Conservation (phyloP, 2,329 filamentous ascomycete genomes). For the Botrytis fabae region DNA sequence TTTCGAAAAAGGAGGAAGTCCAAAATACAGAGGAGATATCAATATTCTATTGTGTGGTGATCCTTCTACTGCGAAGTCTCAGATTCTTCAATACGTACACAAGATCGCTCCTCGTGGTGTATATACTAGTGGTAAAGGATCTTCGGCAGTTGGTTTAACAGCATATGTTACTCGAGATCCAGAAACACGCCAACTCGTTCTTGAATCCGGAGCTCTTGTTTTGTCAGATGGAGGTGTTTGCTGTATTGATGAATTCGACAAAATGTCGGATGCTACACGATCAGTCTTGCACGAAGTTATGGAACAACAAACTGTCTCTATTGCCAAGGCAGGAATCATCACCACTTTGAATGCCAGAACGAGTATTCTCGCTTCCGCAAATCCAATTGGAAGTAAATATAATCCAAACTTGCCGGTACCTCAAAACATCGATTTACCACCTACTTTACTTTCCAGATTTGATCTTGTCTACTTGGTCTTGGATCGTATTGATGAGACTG, state of each 20-base stretch:
- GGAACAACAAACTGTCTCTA: constrained; percentile 78
- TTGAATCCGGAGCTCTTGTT: constrained; percentile 73
- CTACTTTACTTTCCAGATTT: constrained; percentile 91
- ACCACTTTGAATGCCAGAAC: constrained; percentile 93
- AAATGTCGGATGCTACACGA: constrained; percentile 74
- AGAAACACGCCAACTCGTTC: constrained; percentile 70
- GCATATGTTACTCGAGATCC: constrained; percentile 76
- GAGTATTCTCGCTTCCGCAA: constrained; percentile 93
- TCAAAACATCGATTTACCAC: constrained; percentile 96
- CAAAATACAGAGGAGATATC: constrained; percentile 95
- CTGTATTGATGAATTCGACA: constrained; percentile 79
- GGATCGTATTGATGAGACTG: constrained; percentile 87
- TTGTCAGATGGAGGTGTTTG: constrained; percentile 74
- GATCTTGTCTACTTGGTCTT: constrained; percentile 96
- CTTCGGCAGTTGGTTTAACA: constrained; percentile 73
- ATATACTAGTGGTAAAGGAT: constrained; percentile 75
- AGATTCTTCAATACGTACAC: constrained; percentile 91
- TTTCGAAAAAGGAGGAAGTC: constrained; percentile 93
- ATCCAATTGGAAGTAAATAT: constrained; percentile 97
- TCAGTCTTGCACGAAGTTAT: constrained; percentile 79
- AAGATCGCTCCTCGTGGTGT: constrained; percentile 91
- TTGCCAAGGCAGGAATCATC: constrained; percentile 77
- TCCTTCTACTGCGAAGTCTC: constrained; percentile 94
- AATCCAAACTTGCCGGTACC: constrained; percentile 94
- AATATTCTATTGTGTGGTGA: constrained; percentile 96